phyloP scores from a whole-genome alignment of 371 early-diverging fungal genomes.

The Conidiobolus incongruus region DNA sequence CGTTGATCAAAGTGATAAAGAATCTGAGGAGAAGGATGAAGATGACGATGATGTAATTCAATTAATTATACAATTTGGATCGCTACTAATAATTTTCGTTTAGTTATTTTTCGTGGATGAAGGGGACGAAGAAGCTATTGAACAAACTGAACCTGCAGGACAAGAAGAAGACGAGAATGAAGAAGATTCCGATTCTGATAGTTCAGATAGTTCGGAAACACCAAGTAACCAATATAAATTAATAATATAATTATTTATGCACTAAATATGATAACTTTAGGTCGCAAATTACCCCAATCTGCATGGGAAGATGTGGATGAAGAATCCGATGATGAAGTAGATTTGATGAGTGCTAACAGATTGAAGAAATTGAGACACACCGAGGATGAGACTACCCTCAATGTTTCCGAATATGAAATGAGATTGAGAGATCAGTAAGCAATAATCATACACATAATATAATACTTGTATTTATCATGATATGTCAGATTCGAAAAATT shows the following conservation, averaged over 20 bases:
- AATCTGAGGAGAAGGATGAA: slow-evolving; percentile 8
- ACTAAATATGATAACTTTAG: slow-evolving; percentile 1
- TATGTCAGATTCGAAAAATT: not conserved
- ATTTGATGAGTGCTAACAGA: slow-evolving; percentile 18
- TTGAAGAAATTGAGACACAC: slow-evolving; percentile 52
- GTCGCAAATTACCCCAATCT: slow-evolving; percentile 13
- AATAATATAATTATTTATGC: slow-evolving; percentile 2
- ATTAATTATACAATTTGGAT: not conserved
- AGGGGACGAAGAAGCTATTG: slow-evolving; percentile 5
- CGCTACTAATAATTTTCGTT: slow-evolving; percentile 16
- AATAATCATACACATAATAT: not conserved
- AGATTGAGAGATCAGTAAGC: slow-evolving; percentile 58
- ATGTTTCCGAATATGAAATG: slow-evolving; percentile 54
- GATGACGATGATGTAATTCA: slow-evolving; percentile 8
- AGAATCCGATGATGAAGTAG: slow-evolving; percentile 30
- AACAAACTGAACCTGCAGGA: not conserved
- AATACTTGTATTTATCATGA: not conserved
- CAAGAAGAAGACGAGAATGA: slow-evolving; percentile 8
- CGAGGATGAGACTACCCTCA: slow-evolving; percentile 45
- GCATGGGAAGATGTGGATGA: slow-evolving; percentile 68
- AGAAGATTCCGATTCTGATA: slow-evolving; percentile 5
- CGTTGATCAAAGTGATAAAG: slow-evolving; percentile 10
- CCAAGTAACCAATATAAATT: slow-evolving; percentile 7
- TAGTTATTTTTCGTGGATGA: slow-evolving; percentile 12
- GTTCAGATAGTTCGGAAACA: slow-evolving; percentile 7